Base-by-base conservation (phyloP, 768 basidiomycete species). In the Suillus americanus region DNA sequence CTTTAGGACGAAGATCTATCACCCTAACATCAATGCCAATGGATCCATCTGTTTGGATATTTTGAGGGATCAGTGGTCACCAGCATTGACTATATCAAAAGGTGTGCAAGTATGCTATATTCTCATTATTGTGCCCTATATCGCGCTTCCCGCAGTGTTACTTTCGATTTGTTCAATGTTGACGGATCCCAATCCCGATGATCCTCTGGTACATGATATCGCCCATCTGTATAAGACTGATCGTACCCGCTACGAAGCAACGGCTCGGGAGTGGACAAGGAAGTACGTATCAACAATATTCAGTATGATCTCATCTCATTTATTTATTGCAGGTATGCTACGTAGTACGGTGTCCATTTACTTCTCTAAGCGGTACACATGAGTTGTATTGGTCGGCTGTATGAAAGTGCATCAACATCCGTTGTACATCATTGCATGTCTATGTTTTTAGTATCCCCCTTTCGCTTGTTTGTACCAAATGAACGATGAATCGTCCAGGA, bases 21-120 rank as follows among this genome's bases (percentile, higher is more conserved):
- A 99, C 80, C 97, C 97, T 41, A 99, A 99, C 85, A 98, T 99
- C 95, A 99, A 99, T 77, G 94, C 97, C 71, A 99, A 99, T 74
- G 97, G 97, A 48, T 96, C 94, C 68, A 99, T 99, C 79, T 99
- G 97, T 79, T 82, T 99, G 72, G 97, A 99, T 79, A 99, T 99
- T 75, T 82, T 99, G 75, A 86, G 96, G 79, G 97, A 99, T 79
- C 97, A 99, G 77, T 99, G 97, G 97, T 95, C 93, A 67, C 97
- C 97, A 57, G 97, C 97, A 53, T 82, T 99, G 82, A 99, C 97
- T 63, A 97, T 99, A 72, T 97, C 97, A 72, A 99, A 99, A 85
- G 96, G 96, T 96, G 63, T 48, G 85, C 70, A 50, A 41, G 2
- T n/a, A 46, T 0, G 14, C 55, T 18, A 12, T 12, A 35, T 56